A percentile compares a stretch with the other conserved stretches of the same genome.
Evolutionary conservation across 352 stramenopile species (phyloP).

Genomic region (Phytophthora rubi): DNA sequence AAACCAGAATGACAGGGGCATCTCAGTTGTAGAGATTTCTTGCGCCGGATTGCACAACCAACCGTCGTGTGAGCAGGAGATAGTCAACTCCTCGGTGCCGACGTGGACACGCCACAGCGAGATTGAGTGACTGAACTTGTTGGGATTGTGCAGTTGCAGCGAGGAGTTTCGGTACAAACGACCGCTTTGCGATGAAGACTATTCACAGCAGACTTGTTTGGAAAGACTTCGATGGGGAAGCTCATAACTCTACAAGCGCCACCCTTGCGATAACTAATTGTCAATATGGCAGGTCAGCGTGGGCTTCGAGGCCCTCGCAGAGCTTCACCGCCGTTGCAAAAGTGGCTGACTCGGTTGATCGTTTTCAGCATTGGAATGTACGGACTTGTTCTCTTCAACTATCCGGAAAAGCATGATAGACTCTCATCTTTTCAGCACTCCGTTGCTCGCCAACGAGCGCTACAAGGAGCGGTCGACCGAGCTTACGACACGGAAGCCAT

Average conservation of each 20-base stretch:
- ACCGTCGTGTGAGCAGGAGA: no score
- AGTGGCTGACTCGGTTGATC: constrained; percentile 18
- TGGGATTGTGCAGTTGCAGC: no score
- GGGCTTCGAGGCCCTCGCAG: background rate
- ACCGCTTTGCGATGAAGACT: background rate
- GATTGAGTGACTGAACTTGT: no score
- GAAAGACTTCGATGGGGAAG: no score
- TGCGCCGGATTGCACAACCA: no score
- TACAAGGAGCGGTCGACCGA: background rate
- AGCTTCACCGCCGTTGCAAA: constrained; percentile 8
- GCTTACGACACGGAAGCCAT: background rate
- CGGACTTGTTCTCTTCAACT: constrained; percentile 12
- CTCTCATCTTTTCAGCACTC: background rate
- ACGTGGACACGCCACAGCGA: no score
- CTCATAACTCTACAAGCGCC: no score
- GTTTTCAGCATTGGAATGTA: constrained; percentile 22
- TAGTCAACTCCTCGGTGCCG: no score
- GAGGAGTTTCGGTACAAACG: no score
- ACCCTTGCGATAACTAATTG: background rate
- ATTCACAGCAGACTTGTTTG: background rate
- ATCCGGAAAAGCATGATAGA: background rate
- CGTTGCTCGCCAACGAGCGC: background rate
- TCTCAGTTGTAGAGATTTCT: no score
- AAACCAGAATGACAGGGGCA: no score
- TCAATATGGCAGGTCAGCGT: constrained; percentile 2